phyloP scores from a whole-genome alignment of 805 yeast genomes.

The Saccharomycopsis schoenii region DNA sequence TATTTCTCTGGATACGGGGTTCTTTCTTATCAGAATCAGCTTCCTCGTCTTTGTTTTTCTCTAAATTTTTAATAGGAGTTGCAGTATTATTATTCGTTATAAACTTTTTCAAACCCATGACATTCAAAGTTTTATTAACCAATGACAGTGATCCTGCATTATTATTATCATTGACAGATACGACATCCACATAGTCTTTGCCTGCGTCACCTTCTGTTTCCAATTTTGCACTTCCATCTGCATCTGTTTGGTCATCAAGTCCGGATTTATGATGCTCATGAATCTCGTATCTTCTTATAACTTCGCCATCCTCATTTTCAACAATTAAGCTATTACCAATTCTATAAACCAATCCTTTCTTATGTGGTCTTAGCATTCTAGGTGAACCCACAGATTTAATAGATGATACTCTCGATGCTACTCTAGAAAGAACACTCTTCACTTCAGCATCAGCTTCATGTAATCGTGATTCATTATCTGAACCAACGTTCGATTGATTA shows the following conservation, averaged over 20 bases:
- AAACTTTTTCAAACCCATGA: slow-evolving; percentile 16
- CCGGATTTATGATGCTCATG: slow-evolving; percentile 37
- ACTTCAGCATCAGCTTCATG: not conserved
- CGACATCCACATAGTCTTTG: not conserved
- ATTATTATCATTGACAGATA: not conserved
- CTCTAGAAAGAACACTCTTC: not conserved
- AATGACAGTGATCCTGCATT: slow-evolving; percentile 7
- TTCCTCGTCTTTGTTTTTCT: not conserved
- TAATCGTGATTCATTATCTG: not conserved
- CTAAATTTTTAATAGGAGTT: not conserved
- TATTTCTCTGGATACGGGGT: not conserved
- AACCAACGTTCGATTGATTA: slow-evolving; percentile 1
- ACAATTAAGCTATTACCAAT: slow-evolving; percentile 69
- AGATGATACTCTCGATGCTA: not conserved
- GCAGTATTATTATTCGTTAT: not conserved
- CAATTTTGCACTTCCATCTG: not conserved
- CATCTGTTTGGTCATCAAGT: not conserved
- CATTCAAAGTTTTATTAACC: slow-evolving; percentile 14
- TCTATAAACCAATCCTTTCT: slow-evolving; percentile 57
- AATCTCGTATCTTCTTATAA: slow-evolving; percentile 71
- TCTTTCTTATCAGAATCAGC: not conserved
- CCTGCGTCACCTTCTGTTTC: not conserved
- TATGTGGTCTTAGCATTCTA: not conserved
- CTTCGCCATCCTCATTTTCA: slow-evolving; percentile 89
- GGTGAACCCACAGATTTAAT: not conserved